Percentiles rank a stretch among this genome's conserved stretches.
These are phyloP conservation scores for Tricholoma saponaceum DNA, from an alignment of 768 basidiomycete genomes.

Conservation along the genomic window DNA sequence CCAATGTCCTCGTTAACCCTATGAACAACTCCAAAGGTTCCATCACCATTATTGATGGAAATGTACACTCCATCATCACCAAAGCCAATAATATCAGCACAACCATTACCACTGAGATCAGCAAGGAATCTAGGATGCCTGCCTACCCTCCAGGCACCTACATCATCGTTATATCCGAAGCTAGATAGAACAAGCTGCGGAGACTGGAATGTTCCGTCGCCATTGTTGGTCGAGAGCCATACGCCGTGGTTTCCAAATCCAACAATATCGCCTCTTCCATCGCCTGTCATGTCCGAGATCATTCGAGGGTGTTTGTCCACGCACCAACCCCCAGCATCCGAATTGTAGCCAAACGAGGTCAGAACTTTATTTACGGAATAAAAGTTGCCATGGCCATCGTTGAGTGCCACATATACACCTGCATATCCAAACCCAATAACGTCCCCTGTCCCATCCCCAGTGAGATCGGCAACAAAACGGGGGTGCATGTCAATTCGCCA, in stretches of 20 bases:
- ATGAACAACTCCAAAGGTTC: background rate
- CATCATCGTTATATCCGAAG: background rate
- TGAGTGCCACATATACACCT: too few species aligned
- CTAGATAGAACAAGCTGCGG: background rate
- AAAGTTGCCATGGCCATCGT: too few species aligned
- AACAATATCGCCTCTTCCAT: background rate
- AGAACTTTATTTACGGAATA: too few species aligned
- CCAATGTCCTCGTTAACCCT: constrained; percentile 11
- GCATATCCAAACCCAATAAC: too few species aligned
- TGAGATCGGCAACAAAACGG: too few species aligned
- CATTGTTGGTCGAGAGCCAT: background rate
- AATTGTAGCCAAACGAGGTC: too few species aligned
- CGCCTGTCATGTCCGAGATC: background rate
- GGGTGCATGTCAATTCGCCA: too few species aligned
- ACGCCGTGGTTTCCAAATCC: background rate
- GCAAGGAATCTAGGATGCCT: background rate
- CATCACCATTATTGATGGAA: background rate
- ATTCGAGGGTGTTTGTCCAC: background rate
- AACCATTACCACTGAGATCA: background rate
- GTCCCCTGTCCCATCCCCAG: too few species aligned
- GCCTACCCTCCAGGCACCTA: background rate
- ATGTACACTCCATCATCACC: background rate
- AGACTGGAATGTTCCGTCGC: background rate
- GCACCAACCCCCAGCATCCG: too few species aligned
- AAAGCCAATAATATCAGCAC: background rate